Conservation (phyloP, 352 stramenopile species). For the Pythium pectinolyticum region DNA sequence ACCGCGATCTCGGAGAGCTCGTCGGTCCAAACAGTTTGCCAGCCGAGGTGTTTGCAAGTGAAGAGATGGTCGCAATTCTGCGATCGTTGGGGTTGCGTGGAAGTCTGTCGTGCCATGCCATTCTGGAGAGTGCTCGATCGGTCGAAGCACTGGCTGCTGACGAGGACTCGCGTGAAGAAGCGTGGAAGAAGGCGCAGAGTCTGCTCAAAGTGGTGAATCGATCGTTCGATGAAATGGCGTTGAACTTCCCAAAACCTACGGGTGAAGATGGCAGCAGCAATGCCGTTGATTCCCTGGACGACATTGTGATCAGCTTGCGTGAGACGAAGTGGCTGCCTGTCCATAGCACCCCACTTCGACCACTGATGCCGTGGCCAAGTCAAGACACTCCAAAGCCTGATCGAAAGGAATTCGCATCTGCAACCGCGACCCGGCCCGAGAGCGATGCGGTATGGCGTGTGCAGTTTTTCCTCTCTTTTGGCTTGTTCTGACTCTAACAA, state of each 20-base stretch:
- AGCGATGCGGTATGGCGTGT: slow-evolving; percentile 68
- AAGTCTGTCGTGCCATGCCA: slow-evolving; percentile 63
- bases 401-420: slow-evolving; percentile 35
- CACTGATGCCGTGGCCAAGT: slow-evolving; percentile 60
- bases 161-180: slow-evolving; percentile 20
- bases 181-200: slow-evolving; percentile 47
- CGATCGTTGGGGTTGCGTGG: slow-evolving; percentile 55
- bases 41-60: slow-evolving; percentile 43
- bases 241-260: slow-evolving; percentile 3
- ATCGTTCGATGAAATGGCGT: slow-evolving; percentile 69
- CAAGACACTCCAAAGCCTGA: background rate
- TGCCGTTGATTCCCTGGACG: slow-evolving; percentile 3
- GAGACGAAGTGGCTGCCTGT: slow-evolving; percentile 24
- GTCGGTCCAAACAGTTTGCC: slow-evolving; percentile 70
- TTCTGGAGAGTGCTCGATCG: slow-evolving; percentile 65
- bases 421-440: slow-evolving; percentile 41
- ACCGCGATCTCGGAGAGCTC: slow-evolving; percentile 57
- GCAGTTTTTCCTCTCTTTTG: slow-evolving; percentile 8
- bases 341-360: slow-evolving; percentile 8
- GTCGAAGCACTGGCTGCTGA: slow-evolving; percentile 48
- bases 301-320: slow-evolving; percentile 4
- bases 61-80: slow-evolving; percentile 52
- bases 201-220: slow-evolving; percentile 74
- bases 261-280: background rate
- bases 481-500: background rate